These are phyloP conservation scores for Sedum album DNA, from an alignment of 164 flowering plant genomes.

Conservation along the genomic window DNA sequence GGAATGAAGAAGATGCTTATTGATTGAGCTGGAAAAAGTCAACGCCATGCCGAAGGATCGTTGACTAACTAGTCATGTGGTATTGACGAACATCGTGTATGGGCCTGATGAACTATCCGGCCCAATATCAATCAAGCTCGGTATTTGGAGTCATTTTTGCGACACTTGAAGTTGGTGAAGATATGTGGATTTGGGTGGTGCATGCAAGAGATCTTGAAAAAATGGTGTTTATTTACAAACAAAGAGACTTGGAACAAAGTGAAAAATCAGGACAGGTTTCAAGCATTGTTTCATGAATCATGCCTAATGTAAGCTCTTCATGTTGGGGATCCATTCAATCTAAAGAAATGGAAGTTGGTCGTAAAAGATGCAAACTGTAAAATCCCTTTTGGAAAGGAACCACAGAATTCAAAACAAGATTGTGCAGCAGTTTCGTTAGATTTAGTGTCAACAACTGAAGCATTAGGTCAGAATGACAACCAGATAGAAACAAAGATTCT, in stretches of 20 bases:
- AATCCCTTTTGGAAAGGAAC: background rate
- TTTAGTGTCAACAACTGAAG: background rate
- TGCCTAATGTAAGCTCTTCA: constrained; percentile 23
- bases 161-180: constrained; percentile 31
- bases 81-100: background rate
- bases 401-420: background rate
- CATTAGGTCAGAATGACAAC: background rate
- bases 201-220: constrained; percentile 38
- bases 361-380: too few relatives aligned
- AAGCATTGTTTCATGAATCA: too few relatives aligned
- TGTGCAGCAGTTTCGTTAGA: background rate
- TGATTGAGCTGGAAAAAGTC: background rate
- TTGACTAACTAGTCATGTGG: background rate
- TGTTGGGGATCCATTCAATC: background rate
- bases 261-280: constrained; percentile 33
- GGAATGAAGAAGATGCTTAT: background rate
- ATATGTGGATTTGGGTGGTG: constrained; percentile 34
- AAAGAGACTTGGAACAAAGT: constrained; percentile 19
- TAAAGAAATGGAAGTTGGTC: constrained; percentile 9
- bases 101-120: background rate
- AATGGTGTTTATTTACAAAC: constrained; percentile 8
- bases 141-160: constrained; percentile 29
- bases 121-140: constrained; percentile 18
- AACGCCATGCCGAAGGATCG: background rate
- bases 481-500: background rate